Evolutionary conservation across 2,329 filamentous ascomycete species (phyloP).

Genomic region (Nigrograna mackinnonii): DNA sequence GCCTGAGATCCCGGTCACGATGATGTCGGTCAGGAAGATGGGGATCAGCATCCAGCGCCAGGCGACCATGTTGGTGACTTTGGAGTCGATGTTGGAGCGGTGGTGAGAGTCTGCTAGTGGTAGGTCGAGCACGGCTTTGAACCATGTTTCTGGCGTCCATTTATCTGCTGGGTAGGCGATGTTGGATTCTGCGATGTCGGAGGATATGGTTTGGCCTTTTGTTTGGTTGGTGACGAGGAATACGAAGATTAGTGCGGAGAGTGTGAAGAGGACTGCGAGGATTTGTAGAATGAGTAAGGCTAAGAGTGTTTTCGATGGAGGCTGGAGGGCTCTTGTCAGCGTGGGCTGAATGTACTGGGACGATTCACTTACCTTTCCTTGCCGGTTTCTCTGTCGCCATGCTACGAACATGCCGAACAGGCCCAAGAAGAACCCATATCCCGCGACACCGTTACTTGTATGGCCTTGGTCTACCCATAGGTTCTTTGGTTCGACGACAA

Average conservation of each 20-base stretch:
- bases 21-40: constrained; percentile 26
- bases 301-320: constrained; percentile 31
- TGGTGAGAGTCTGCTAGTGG: constrained; percentile 20
- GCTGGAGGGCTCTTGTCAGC: constrained; percentile 10
- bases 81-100: constrained; percentile 19
- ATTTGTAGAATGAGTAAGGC: constrained; percentile 38
- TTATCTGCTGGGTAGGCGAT: constrained; percentile 24
- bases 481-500: constrained; percentile 26
- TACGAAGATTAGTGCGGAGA: constrained; percentile 33
- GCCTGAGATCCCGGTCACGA: constrained; percentile 19
- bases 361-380: constrained; percentile 12
- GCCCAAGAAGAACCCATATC: constrained; percentile 35
- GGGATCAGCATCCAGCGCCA: constrained; percentile 38
- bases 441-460: constrained; percentile 30
- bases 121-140: constrained; percentile 31
- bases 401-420: constrained; percentile 32
- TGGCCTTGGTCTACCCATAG: constrained; percentile 35
- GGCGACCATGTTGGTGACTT: constrained; percentile 29
- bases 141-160: constrained; percentile 40
- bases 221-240: constrained; percentile 34
- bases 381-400: constrained; percentile 20
- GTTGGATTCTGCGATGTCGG: constrained; percentile 20
- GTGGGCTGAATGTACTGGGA: not conserved
- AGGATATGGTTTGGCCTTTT: constrained; percentile 23
- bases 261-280: constrained; percentile 29